Evolutionary conservation across 306 rosid species (phyloP).

Genomic region (Prunus armeniaca): DNA sequence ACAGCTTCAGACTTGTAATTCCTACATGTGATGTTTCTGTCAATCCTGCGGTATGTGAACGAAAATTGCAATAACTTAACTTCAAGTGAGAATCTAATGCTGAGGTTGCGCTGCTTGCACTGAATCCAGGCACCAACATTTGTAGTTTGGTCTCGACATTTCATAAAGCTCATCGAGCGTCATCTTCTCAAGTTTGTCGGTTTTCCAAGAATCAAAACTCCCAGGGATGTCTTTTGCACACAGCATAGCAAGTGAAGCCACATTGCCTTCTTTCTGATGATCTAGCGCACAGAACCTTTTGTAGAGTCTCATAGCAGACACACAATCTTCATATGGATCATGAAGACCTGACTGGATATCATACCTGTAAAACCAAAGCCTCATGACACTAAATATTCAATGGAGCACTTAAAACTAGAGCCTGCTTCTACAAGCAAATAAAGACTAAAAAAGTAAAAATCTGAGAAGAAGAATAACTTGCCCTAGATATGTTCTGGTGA

Average conservation of each 20-base stretch:
- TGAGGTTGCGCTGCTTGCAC: conserved; percentile 19
- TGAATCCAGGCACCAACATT: conserved; percentile 83
- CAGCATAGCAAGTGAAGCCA: conserved; percentile 15
- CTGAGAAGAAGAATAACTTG: conserved; percentile 33
- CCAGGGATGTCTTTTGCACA: background rate
- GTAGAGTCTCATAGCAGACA: conserved; percentile 73
- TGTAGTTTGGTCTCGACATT: conserved; percentile 53
- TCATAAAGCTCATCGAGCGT: conserved; percentile 61
- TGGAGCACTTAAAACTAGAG: background rate
- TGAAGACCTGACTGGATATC: conserved; percentile 60
- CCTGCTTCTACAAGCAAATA: conserved; percentile 15
- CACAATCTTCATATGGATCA: conserved; percentile 69
- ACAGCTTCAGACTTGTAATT: background rate
- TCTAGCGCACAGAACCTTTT: conserved; percentile 57
- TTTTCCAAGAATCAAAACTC: conserved; percentile 32
- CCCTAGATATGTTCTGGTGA: conserved; percentile 79
- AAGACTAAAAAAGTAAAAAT: background rate
- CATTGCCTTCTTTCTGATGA: conserved; percentile 37
- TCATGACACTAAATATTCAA: conserved; percentile 13
- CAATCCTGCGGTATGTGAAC: background rate
- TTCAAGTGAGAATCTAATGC: background rate
- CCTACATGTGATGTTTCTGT: background rate
- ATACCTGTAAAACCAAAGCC: conserved; percentile 56
- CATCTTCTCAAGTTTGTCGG: conserved; percentile 51
- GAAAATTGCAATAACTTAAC: background rate